These are phyloP conservation scores for Phytophthora chlamydospora DNA, from an alignment of 352 stramenopile genomes.

Conservation along the genomic window DNA sequence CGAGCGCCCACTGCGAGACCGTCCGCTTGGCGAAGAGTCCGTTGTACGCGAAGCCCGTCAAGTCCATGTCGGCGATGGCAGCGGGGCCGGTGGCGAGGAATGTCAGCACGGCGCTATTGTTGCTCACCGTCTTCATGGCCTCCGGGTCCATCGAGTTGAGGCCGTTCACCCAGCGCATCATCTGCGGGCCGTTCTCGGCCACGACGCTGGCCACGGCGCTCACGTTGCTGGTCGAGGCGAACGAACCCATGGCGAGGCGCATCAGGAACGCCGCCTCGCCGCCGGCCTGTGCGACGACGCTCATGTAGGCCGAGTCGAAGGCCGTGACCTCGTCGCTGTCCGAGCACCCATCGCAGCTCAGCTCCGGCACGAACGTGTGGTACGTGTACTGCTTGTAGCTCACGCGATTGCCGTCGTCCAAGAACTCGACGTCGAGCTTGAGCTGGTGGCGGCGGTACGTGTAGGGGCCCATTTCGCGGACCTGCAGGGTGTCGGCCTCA, in stretches of 20 bases:
- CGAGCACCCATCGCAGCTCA: slow-evolving; percentile 58
- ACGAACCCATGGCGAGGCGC: slow-evolving; percentile 56
- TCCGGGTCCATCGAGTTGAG: slow-evolving; percentile 62
- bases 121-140: slow-evolving; percentile 47
- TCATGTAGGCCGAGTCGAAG: slow-evolving; percentile 72
- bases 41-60: slow-evolving; percentile 60
- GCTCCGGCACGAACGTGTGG: slow-evolving; percentile 55
- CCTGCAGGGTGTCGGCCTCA: slow-evolving; percentile 52
- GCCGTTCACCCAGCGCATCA: slow-evolving; percentile 74
- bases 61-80: slow-evolving; percentile 43
- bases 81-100: slow-evolving; percentile 44
- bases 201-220: slow-evolving; percentile 38
- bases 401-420: slow-evolving; percentile 48
- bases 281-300: slow-evolving; percentile 66
- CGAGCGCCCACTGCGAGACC: slow-evolving; percentile 55
- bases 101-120: slow-evolving; percentile 38
- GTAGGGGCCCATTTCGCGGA: slow-evolving; percentile 71
- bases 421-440: slow-evolving; percentile 59
- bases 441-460: slow-evolving; percentile 65
- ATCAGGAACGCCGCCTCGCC: slow-evolving; percentile 65
- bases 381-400: slow-evolving; percentile 77
- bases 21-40: slow-evolving; percentile 58
- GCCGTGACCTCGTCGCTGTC: slow-evolving; percentile 55
- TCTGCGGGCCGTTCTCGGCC: slow-evolving; percentile 49
- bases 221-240: slow-evolving; percentile 39